These are phyloP conservation scores for Typha latifolia DNA, from an alignment of 176 grass and related monocot genomes.

Conservation along the genomic window DNA sequence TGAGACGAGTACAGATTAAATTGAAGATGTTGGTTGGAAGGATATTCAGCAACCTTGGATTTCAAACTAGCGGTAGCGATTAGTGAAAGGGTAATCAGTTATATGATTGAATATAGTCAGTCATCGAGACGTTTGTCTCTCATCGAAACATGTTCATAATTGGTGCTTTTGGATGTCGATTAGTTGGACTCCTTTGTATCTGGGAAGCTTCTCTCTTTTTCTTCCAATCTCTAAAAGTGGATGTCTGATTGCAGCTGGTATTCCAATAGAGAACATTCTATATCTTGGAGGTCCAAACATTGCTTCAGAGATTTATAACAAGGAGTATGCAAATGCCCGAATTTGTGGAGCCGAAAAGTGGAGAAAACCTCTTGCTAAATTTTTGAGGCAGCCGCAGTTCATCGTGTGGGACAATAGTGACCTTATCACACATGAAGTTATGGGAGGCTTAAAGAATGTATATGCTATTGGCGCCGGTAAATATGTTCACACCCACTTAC, in stretches of 20 bases:
- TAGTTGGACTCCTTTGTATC: too few species aligned
- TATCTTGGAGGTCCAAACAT: conserved; percentile 98
- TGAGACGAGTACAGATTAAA: too few species aligned
- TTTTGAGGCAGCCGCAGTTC: conserved; percentile 97
- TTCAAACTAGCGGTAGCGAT: too few species aligned
- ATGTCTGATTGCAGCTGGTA: conserved; percentile 49
- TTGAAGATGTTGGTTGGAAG: too few species aligned
- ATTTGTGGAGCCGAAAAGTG: conserved; percentile 94
- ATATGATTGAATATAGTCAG: background rate
- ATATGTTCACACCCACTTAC: conserved; percentile 6
- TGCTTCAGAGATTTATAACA: conserved; percentile 98
- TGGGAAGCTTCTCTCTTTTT: too few species aligned
- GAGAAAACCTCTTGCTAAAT: conserved; percentile 91
- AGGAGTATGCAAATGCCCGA: conserved; percentile 92
- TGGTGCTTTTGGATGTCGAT: too few species aligned
- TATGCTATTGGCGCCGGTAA: conserved; percentile 98
- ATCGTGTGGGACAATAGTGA: conserved; percentile 99
- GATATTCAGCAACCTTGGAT: too few species aligned
- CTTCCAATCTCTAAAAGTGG: conserved; percentile 9
- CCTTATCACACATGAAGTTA: conserved; percentile 91
- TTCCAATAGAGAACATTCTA: conserved; percentile 85
- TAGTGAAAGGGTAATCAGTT: too few species aligned
- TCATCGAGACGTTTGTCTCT: too few species aligned
- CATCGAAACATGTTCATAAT: too few species aligned
- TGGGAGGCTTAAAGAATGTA: conserved; percentile 98